These are phyloP conservation scores for Xylaria hypoxylon DNA, from an alignment of 2,329 filamentous ascomycete genomes.

Conservation along the genomic window DNA sequence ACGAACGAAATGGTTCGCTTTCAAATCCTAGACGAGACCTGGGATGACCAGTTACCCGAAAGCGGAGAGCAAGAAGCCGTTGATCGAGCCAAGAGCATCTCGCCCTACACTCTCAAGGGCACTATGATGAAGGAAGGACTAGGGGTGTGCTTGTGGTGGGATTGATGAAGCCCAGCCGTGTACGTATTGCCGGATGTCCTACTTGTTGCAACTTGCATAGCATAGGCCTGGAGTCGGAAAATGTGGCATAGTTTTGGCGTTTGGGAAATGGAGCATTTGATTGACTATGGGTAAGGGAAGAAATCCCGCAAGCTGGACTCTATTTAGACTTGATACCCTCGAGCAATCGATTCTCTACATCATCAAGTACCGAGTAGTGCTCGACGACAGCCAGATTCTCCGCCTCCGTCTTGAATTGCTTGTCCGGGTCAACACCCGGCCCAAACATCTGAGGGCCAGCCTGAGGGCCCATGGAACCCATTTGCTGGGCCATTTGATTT, in stretches of 20 bases:
- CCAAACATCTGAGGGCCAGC: constrained; percentile 79
- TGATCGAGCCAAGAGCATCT: constrained; percentile 66
- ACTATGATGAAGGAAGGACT: constrained; percentile 73
- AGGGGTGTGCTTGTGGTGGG: constrained; percentile 74
- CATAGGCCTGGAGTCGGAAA: constrained; percentile 1
- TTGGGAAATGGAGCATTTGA: constrained; percentile 34
- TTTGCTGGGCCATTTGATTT: constrained; percentile 88
- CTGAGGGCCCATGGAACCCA: constrained; percentile 79
- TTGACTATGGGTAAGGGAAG: constrained; percentile 21
- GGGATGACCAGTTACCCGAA: constrained; percentile 86
- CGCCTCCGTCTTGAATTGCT: constrained; percentile 90
- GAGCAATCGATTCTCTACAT: constrained; percentile 86
- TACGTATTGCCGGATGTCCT: constrained; percentile 6
- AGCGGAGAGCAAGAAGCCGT: constrained; percentile 70
- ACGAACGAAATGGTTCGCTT: constrained; percentile 89
- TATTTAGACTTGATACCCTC: constrained; percentile 60
- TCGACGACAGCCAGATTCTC: constrained; percentile 97
- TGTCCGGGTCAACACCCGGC: constrained; percentile 93
- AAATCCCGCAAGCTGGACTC: constrained; percentile 27
- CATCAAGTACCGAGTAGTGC: constrained; percentile 90
- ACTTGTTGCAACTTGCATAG: constrained; percentile 33
- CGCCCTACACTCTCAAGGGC: constrained; percentile 77
- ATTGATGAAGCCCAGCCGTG: constrained; percentile 47
- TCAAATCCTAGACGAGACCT: constrained; percentile 86
- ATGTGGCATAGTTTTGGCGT: constrained; percentile 34